Evolutionary conservation across 495 filamentous ascomycete species (phyloP).

Genomic region (Delitschia confertaspora): DNA sequence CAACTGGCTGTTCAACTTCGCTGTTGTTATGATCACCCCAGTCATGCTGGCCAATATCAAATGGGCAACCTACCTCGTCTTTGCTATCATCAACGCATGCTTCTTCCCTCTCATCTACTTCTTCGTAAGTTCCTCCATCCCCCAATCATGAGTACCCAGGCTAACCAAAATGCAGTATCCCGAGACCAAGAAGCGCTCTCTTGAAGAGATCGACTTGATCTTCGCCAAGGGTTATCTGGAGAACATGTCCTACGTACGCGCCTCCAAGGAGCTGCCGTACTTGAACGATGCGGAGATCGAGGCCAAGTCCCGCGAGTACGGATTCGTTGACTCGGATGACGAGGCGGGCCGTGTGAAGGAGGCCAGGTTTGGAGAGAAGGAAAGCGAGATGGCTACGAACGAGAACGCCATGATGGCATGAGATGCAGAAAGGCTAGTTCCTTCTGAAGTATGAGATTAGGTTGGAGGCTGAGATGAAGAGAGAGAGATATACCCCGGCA

Average conservation of each 20-base stretch:
- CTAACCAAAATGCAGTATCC: conserved; percentile 44
- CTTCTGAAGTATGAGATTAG: no score
- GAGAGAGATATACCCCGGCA: no score
- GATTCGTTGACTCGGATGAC: conserved; percentile 33
- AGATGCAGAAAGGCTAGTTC: no score
- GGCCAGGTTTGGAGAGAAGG: conserved; percentile 26
- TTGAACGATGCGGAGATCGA: conserved; percentile 51
- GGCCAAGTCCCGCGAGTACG: neutral
- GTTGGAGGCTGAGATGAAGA: no score
- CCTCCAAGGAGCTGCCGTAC: conserved; percentile 59
- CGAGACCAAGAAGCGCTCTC: conserved; percentile 42
- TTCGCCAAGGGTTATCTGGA: conserved; percentile 59
- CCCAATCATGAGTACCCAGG: conserved; percentile 50
- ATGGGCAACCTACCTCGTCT: conserved; percentile 32
- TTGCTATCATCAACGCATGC: conserved; percentile 43
- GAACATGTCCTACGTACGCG: conserved; percentile 65
- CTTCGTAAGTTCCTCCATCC: conserved; percentile 40
- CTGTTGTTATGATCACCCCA: conserved; percentile 34
- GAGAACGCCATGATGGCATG: conserved; percentile 11
- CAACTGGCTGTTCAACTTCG: conserved; percentile 45
- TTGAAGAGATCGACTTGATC: conserved; percentile 36
- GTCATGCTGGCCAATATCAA: conserved; percentile 24
- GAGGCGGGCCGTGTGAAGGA: conserved; percentile 20
- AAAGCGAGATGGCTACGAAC: conserved; percentile 16
- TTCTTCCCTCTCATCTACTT: conserved; percentile 44